Evolutionary conservation across 345 rosid genomes (phyloP).

Genomic region (Abelmoschus esculentus): DNA sequence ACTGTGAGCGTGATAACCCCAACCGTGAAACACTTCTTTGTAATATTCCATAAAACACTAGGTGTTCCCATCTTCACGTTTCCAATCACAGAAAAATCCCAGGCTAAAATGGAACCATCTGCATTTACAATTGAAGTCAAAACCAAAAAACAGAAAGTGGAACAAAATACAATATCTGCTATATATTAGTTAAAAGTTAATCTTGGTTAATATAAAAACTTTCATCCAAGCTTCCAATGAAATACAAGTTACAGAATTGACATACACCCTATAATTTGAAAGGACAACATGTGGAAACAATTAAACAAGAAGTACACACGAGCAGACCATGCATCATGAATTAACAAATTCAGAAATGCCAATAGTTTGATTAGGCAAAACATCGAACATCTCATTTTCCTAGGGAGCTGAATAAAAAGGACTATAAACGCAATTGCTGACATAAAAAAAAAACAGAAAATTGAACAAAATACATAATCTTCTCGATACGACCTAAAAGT

Average conservation of each 20-base stretch:
- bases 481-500: background rate
- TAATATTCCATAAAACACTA: slow-evolving; percentile 36
- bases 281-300: background rate
- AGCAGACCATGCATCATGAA: background rate
- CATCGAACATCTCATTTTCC: background rate
- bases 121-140: slow-evolving; percentile 16
- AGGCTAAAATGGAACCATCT: slow-evolving; percentile 26
- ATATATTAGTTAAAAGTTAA: background rate
- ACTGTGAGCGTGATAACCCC: slow-evolving; percentile 59
- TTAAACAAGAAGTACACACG: background rate
- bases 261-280: background rate
- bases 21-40: slow-evolving; percentile 44
- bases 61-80: slow-evolving; percentile 39
- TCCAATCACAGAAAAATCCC: slow-evolving; percentile 14
- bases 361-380: background rate
- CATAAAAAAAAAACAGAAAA: background rate
- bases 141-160: slow-evolving; percentile 4
- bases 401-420: background rate
- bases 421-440: background rate
- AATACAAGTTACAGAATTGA: background rate
- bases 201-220: background rate
- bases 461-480: background rate
- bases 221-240: background rate
- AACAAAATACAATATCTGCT: background rate
- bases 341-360: background rate